These are phyloP conservation scores for Leptographium lundbergii DNA, from an alignment of 2,329 filamentous ascomycete species.

Conservation along the genomic window DNA sequence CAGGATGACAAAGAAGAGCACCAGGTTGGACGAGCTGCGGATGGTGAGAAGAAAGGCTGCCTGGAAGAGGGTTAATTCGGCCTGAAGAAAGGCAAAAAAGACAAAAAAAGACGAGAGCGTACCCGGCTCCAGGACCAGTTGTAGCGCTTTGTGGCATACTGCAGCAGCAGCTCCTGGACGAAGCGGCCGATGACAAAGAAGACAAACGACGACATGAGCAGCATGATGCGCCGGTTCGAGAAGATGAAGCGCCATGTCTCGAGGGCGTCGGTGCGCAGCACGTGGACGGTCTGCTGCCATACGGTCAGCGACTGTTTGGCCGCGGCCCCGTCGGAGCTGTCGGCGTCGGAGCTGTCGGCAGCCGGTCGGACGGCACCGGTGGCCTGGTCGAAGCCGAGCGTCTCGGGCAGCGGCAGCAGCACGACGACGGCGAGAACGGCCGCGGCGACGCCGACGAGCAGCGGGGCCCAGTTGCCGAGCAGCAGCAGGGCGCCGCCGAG, in stretches of 20 bases:
- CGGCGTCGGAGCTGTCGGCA: neutral
- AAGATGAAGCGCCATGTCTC: conserved; percentile 28
- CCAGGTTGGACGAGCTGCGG: conserved; percentile 23
- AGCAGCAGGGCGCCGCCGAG: conserved; percentile 27
- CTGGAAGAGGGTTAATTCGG: neutral
- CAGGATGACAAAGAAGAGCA: conserved; percentile 23
- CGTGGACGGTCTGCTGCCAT: neutral
- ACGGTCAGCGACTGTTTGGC: conserved; percentile 10
- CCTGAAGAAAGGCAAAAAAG: too few species aligned
- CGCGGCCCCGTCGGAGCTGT: neutral
- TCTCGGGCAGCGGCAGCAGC: conserved; percentile 28
- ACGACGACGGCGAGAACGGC: conserved; percentile 18
- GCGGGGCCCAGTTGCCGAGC: conserved; percentile 26
- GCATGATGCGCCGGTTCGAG: conserved; percentile 23
- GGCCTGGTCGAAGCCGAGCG: conserved; percentile 19
- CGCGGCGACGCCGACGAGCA: conserved; percentile 22
- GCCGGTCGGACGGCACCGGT: neutral
- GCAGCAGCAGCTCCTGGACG: conserved; percentile 28
- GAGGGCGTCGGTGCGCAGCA: conserved; percentile 3
- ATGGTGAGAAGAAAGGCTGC: conserved; percentile 28
- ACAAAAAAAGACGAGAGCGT: neutral
- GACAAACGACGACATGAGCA: conserved; percentile 24
- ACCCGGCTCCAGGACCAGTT: conserved; percentile 31
- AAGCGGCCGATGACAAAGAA: conserved; percentile 21
- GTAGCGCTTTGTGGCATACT: conserved; percentile 41